These are phyloP conservation scores for Dothistroma pini DNA, from an alignment of 2,329 filamentous ascomycete species.

Conservation along the genomic window DNA sequence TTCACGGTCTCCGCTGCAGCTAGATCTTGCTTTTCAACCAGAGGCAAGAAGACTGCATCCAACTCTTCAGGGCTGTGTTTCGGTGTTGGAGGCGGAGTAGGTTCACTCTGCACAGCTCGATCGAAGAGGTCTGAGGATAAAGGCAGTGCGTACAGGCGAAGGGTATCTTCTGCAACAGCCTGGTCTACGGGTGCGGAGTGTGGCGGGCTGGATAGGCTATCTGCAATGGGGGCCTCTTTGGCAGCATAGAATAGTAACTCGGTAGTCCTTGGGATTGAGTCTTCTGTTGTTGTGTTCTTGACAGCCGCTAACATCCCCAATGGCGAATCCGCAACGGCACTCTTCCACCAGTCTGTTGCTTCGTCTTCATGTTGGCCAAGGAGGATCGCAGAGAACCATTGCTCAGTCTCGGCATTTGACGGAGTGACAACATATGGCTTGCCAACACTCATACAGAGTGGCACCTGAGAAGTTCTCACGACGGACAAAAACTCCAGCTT, in stretches of 20 bases:
- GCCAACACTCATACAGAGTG: slow-evolving; percentile 15
- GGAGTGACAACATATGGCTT: slow-evolving; percentile 11
- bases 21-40: background rate
- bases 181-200: slow-evolving; percentile 28
- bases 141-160: slow-evolving; percentile 40
- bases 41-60: slow-evolving; percentile 27
- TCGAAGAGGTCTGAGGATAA: slow-evolving; percentile 43
- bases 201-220: slow-evolving; percentile 34
- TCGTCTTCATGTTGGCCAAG: slow-evolving; percentile 6
- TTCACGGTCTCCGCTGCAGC: slow-evolving; percentile 21
- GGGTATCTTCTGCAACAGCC: background rate
- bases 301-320: slow-evolving; percentile 20
- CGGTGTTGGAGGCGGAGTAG: slow-evolving; percentile 30
- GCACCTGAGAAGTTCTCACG: slow-evolving; percentile 20
- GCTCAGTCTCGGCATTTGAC: slow-evolving; percentile 10
- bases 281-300: background rate
- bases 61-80: slow-evolving; percentile 6
- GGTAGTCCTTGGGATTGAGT: slow-evolving; percentile 29
- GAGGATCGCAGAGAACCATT: slow-evolving; percentile 23
- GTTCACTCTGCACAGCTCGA: slow-evolving; percentile 6
- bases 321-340: slow-evolving; percentile 19
- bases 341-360: slow-evolving; percentile 20
- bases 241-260: slow-evolving; percentile 48
- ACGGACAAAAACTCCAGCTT: slow-evolving; percentile 20
- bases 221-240: slow-evolving; percentile 19